Percentiles rank a stretch among this genome's conserved stretches.
Conservation (phyloP, 768 basidiomycete genomes). For the Calocera viscosa region DNA sequence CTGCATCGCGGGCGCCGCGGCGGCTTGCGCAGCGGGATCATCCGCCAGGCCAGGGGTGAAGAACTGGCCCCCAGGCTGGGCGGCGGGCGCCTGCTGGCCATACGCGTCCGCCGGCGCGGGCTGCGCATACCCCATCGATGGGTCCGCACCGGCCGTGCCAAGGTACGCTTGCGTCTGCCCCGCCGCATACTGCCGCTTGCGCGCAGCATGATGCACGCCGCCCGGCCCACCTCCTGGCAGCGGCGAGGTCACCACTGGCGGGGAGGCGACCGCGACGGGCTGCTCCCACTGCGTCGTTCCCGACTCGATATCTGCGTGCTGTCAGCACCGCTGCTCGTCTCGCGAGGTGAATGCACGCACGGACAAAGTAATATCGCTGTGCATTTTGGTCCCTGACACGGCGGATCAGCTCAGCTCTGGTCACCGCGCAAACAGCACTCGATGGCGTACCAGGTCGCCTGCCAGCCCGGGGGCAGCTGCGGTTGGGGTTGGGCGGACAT, state of each 20-base stretch:
- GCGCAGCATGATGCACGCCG: constrained; percentile 45
- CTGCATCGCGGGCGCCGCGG: constrained; percentile 26
- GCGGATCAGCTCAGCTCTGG: constrained; percentile 33
- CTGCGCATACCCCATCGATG: constrained; percentile 24
- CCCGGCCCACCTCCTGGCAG: constrained; percentile 32
- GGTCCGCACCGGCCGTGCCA: constrained; percentile 26
- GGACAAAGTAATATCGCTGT: constrained; percentile 79
- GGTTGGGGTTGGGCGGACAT: constrained; percentile 24
- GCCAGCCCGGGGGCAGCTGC: constrained; percentile 75
- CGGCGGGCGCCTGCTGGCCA: constrained; percentile 33
- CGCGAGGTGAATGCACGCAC: constrained; percentile 36
- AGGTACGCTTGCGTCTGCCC: constrained; percentile 89
- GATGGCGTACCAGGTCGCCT: constrained; percentile 67
- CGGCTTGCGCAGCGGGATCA: constrained; percentile 53
- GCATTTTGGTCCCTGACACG: constrained; percentile 1
- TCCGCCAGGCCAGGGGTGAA: constrained; percentile 75
- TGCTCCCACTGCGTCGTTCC: constrained; percentile 84
- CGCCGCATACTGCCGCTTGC: constrained; percentile 78
- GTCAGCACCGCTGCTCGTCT: constrained; percentile 6
- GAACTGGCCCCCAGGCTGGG: constrained; percentile 40
- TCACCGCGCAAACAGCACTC: constrained; percentile 45
- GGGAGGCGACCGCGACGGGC: constrained; percentile 36
- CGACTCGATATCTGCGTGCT: constrained; percentile 57
- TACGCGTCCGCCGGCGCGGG: constrained; percentile 28
- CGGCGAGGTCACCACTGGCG: constrained; percentile 30